Evolutionary conservation across 2,329 filamentous ascomycete species (phyloP).

Genomic region (Aspergillus tanneri): DNA sequence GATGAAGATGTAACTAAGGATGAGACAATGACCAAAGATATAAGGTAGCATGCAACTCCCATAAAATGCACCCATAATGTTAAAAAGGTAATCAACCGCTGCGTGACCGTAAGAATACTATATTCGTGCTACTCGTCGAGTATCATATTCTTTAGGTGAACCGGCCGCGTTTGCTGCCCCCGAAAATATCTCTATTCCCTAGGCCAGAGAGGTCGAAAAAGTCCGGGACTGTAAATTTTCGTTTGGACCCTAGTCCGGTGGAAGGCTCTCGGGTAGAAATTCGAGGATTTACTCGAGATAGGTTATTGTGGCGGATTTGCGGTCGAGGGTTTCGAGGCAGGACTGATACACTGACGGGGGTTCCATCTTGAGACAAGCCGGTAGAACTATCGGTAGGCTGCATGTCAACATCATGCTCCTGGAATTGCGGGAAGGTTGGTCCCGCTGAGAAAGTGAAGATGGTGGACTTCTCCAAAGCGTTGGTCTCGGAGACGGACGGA

Average conservation of each 20-base stretch:
- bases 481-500: conserved; percentile 26
- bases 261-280: conserved; percentile 40
- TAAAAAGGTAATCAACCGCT: conserved; percentile 29
- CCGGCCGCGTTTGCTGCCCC: conserved; percentile 50
- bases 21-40: conserved; percentile 14
- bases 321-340: conserved; percentile 43
- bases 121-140: conserved; percentile 34
- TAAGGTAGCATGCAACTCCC: conserved; percentile 32
- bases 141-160: conserved; percentile 39
- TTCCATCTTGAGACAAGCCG: conserved; percentile 30
- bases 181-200: conserved; percentile 44
- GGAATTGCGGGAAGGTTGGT: conserved; percentile 37
- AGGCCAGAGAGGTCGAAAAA: conserved; percentile 52
- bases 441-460: conserved; percentile 47
- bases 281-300: conserved; percentile 38
- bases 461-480: conserved; percentile 30
- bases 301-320: conserved; percentile 40
- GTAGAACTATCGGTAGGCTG: conserved; percentile 39
- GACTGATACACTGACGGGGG: conserved; percentile 45
- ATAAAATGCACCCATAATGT: conserved; percentile 32
- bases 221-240: conserved; percentile 48
- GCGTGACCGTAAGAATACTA: conserved; percentile 35
- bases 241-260: conserved; percentile 46
- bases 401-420: conserved; percentile 46
- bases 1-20: conserved; percentile 11